A percentile compares a stretch with the other conserved stretches of the same genome.
Conservation (phyloP, 2,329 filamentous ascomycete genomes). For the Trichoderma afroharzianum region DNA sequence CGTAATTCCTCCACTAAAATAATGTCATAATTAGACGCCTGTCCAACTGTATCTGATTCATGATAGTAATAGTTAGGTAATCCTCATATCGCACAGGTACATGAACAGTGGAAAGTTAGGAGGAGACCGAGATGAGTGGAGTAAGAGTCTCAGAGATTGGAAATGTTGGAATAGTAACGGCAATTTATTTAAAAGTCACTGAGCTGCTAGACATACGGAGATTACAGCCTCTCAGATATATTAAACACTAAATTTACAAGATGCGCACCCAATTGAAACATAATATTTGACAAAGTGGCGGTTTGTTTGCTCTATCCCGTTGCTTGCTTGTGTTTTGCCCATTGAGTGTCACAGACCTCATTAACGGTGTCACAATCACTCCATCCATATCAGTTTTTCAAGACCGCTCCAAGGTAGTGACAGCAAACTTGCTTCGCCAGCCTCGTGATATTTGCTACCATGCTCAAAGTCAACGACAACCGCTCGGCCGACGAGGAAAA, state of each 20-base stretch:
- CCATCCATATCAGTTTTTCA: neutral
- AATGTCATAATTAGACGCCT: too few species aligned
- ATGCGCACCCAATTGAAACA: neutral
- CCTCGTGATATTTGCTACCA: neutral
- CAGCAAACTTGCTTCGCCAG: neutral
- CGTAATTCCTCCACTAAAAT: too few species aligned
- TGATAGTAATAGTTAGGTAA: neutral
- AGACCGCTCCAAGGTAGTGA: neutral
- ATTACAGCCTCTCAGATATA: neutral
- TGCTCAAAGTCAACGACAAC: neutral
- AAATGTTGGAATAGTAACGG: neutral
- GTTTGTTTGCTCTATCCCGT: neutral
- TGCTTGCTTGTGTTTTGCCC: neutral
- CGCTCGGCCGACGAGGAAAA: neutral
- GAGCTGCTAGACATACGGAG: neutral
- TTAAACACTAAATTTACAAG: neutral
- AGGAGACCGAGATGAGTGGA: neutral
- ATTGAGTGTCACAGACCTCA: neutral
- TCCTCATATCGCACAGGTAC: neutral
- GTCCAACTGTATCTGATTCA: too few species aligned
- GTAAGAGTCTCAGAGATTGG: neutral
- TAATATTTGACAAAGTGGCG: neutral
- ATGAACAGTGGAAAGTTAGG: neutral
- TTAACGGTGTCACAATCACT: neutral
- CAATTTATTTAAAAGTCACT: neutral